Conservation (phyloP, 305 asterid genomes). For the Euphrasia arctica region DNA sequence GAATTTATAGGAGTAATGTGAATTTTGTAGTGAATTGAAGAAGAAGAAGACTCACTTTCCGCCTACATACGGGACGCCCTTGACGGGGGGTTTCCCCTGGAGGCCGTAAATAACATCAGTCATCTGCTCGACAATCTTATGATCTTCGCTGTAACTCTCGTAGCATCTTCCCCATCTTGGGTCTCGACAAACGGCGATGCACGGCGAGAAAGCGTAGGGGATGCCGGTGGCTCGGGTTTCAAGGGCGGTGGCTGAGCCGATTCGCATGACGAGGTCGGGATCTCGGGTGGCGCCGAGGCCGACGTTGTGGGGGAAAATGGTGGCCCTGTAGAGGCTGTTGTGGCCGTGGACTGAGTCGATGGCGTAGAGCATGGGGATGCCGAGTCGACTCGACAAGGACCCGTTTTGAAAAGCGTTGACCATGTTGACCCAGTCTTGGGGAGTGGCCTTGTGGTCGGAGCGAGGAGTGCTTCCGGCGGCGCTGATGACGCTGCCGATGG, state of each 20-base stretch:
- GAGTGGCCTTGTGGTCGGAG: slow-evolving; percentile 12
- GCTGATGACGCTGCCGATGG: slow-evolving; percentile 24
- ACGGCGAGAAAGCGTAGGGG: slow-evolving; percentile 28
- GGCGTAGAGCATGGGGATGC: slow-evolving; percentile 29
- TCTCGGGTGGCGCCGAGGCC: slow-evolving; percentile 34
- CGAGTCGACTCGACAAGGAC: slow-evolving; percentile 23
- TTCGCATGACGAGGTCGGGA: slow-evolving; percentile 24
- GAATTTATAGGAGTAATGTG: neutral
- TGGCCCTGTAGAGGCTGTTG: slow-evolving; percentile 23
- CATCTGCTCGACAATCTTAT: slow-evolving; percentile 22
- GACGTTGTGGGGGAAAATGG: slow-evolving; percentile 32
- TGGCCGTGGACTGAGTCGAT: slow-evolving; percentile 33
- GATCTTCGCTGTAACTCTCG: slow-evolving; percentile 31
- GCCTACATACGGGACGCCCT: slow-evolving; percentile 27
- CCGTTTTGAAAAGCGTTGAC: slow-evolving; percentile 23
- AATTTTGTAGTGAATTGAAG: neutral
- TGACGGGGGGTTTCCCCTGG: slow-evolving; percentile 20
- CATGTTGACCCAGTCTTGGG: slow-evolving; percentile 32
- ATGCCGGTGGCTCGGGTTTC: slow-evolving; percentile 29
- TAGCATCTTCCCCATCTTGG: slow-evolving; percentile 34
- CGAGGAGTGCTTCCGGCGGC: slow-evolving; percentile 22
- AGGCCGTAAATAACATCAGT: slow-evolving; percentile 28
- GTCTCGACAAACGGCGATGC: slow-evolving; percentile 32
- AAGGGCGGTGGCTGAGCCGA: slow-evolving; percentile 25
- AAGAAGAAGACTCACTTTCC: slow-evolving; percentile 22